These are phyloP conservation scores for Omphalea diandra DNA, from an alignment of 441 rosid genomes.

Conservation along the genomic window DNA sequence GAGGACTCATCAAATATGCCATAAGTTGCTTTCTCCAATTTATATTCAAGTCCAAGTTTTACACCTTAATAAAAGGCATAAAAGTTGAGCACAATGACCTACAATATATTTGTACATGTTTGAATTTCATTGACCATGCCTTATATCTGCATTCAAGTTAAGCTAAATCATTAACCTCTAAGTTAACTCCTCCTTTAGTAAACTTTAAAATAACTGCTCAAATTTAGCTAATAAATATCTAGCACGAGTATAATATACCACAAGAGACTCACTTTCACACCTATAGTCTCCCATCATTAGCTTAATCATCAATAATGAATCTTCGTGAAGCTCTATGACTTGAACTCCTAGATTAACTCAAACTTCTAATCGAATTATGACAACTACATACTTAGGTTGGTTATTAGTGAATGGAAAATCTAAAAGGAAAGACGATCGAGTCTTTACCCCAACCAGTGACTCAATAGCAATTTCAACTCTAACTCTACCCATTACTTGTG, in stretches of 20 bases:
- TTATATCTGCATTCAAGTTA: neutral
- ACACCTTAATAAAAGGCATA: neutral
- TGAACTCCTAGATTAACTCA: neutral
- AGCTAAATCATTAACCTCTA: too few species aligned
- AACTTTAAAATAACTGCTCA: neutral
- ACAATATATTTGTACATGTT: too few species aligned
- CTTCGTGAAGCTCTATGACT: neutral
- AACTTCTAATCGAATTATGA: neutral
- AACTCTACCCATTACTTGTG: neutral
- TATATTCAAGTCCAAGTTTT: neutral
- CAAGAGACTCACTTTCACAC: neutral
- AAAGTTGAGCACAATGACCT: neutral
- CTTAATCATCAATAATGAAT: neutral
- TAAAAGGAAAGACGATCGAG: neutral
- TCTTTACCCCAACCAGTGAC: neutral
- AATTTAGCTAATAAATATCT: too few species aligned
- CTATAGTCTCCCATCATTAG: too few species aligned
- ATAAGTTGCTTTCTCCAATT: neutral
- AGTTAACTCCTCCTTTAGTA: neutral
- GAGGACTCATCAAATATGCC: neutral
- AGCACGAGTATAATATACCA: neutral
- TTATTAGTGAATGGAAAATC: neutral
- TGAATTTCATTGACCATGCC: too few species aligned
- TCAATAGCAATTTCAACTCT: neutral
- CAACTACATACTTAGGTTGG: neutral